Base-by-base conservation (phyloP, 2,329 filamentous ascomycete genomes). In the Tolypocladium guangdongense region DNA sequence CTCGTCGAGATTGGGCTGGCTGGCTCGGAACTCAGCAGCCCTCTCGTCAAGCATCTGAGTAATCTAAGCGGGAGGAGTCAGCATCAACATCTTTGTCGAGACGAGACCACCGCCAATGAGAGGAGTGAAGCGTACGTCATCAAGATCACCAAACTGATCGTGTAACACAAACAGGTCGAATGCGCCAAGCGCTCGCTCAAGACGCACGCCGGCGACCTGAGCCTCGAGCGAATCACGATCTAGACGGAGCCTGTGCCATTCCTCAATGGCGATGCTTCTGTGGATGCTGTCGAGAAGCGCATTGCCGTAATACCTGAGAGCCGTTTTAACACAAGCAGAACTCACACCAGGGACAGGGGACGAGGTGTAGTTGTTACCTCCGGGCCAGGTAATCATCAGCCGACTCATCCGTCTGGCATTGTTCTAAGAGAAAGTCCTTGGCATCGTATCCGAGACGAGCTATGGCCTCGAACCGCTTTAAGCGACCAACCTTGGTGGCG, bases 141-240 rank as follows among this genome's bases (percentile, higher is more conserved):
- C 78, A 51, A 92, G 70, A 64, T 95, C 90, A n/a, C 86, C 83
- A 33, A 78, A 75, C 20, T 82, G 78, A 52, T 86, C 85, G 58
- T 86, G 82, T 32, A 92, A 74, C 47, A 95, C 82, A 68, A 97
- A 97, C 69, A 97, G 79, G 68, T 97, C 93, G 66, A 95, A 95
- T 16, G 86, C 87, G 22, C 84, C 87, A 18, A 97, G 72, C 1
- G 86, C 86, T 54, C 80, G 78, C 65, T 96, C 91, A 22, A 96
- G 70, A 58, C 52, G 66, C 58, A 53, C 61, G 57, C 58, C 71
- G 65, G 60, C 71, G 88, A 56, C 47, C n/a, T 61, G 57, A 12
- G 58, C 52, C 22, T 54, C 59, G 20, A 43, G 55, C 27, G 45
- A 57, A 20, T 58, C 57, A 14, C 52, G 59, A 43, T 57, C 60